phyloP scores from a whole-genome alignment of 1,284 basidiomycete genomes.

The Trametes polyzona region DNA sequence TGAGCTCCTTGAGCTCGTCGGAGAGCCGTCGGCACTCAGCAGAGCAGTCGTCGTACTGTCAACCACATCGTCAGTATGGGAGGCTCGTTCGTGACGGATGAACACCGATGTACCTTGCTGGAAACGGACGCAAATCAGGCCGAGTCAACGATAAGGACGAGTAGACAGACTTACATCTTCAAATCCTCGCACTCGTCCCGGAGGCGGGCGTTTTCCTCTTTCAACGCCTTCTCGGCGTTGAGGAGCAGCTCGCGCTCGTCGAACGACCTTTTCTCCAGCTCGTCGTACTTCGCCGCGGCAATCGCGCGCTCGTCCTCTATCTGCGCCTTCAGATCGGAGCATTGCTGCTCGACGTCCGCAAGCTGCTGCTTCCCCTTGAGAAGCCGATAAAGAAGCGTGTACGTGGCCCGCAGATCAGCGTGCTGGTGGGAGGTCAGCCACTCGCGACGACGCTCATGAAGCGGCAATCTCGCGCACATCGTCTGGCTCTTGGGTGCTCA shows the following conservation, averaged over 20 bases:
- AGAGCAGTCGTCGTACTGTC: conserved; percentile 38
- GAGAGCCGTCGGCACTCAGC: conserved; percentile 36
- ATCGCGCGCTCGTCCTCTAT: conserved; percentile 34
- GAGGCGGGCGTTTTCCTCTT: conserved; percentile 40
- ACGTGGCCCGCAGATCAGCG: conserved; percentile 25
- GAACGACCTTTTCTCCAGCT: conserved; percentile 31
- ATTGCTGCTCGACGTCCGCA: conserved; percentile 21
- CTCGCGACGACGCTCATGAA: background rate
- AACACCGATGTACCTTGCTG: conserved; percentile 43
- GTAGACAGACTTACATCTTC: conserved; percentile 38
- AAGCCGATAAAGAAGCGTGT: conserved; percentile 22
- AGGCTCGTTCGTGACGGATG: no score
- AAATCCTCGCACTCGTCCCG: conserved; percentile 42
- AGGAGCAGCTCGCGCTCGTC: conserved; percentile 43
- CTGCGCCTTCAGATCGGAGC: conserved; percentile 30
- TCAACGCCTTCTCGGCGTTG: conserved; percentile 39
- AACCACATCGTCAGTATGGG: background rate
- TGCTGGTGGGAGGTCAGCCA: conserved; percentile 14
- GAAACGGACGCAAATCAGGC: conserved; percentile 1
- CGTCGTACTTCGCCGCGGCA: conserved; percentile 25
- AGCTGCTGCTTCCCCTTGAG: conserved; percentile 11
- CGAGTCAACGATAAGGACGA: background rate
- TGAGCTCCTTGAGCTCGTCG: conserved; percentile 35
- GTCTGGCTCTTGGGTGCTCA: conserved; percentile 39
- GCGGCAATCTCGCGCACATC: conserved; percentile 34